Evolutionary conservation across 2,329 filamentous ascomycete genomes (phyloP).

Genomic region (Monilinia laxa): DNA sequence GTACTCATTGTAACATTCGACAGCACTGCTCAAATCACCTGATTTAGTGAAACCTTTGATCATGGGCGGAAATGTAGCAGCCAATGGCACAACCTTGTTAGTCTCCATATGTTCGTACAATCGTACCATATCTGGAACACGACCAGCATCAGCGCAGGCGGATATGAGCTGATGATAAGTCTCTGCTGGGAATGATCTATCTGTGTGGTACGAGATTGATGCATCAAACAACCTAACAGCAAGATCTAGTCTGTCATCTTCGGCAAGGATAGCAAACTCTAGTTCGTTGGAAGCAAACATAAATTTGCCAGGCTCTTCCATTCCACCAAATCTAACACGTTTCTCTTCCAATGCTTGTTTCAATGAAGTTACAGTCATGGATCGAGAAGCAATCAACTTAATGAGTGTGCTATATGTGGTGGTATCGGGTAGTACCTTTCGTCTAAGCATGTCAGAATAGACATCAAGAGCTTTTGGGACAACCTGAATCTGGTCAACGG

Average conservation of each 20-base stretch:
- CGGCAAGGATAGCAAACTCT: slow-evolving; percentile 79
- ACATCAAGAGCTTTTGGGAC: slow-evolving; percentile 91
- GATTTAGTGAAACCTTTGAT: slow-evolving; percentile 86
- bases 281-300: slow-evolving; percentile 86
- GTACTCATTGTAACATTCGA: slow-evolving; percentile 96
- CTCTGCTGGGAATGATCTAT: slow-evolving; percentile 70
- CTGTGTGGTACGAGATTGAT: slow-evolving; percentile 58
- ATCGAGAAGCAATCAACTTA: slow-evolving; percentile 74
- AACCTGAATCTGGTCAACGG: slow-evolving; percentile 75
- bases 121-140: slow-evolving; percentile 83
- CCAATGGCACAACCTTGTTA: slow-evolving; percentile 69
- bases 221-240: slow-evolving; percentile 83
- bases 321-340: slow-evolving; percentile 78
- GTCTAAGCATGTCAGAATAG: slow-evolving; percentile 92
- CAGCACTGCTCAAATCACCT: slow-evolving; percentile 81
- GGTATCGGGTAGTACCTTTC: slow-evolving; percentile 76
- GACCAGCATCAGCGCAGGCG: slow-evolving; percentile 80
- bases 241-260: slow-evolving; percentile 83
- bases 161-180: slow-evolving; percentile 84
- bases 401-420: slow-evolving; percentile 88
- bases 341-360: slow-evolving; percentile 77
- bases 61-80: slow-evolving; percentile 86
- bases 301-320: slow-evolving; percentile 80
- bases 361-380: slow-evolving; percentile 72
- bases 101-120: slow-evolving; percentile 91